Percentiles rank a stretch among this genome's conserved stretches.
phyloP scores from a whole-genome alignment of 768 basidiomycete genomes.

The Rhodotorula toruloides region DNA sequence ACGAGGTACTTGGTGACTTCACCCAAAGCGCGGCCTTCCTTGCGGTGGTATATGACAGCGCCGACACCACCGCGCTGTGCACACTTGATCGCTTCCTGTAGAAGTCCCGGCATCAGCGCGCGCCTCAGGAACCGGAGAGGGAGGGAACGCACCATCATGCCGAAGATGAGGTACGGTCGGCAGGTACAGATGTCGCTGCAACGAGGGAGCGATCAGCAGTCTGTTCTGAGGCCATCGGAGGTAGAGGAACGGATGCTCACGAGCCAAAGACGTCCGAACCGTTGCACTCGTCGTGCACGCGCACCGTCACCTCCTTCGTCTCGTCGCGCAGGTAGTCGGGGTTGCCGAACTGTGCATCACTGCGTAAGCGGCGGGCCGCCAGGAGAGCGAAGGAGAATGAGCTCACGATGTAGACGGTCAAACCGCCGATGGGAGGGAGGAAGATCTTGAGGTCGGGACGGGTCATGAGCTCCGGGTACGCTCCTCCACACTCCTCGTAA shows the following conservation, averaged over 20 bases:
- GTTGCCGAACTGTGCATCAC: conserved; percentile 63
- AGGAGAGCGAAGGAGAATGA: conserved; percentile 50
- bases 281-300: conserved; percentile 94
- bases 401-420: conserved; percentile 73
- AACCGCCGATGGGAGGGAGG: conserved; percentile 84
- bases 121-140: too few species aligned
- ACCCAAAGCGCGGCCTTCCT: conserved; percentile 86
- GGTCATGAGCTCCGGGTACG: conserved; percentile 82
- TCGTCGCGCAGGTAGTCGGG: conserved; percentile 70
- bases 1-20: conserved; percentile 52
- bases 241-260: not conserved
- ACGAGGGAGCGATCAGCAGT: not conserved
- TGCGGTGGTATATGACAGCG: conserved; percentile 71
- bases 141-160: too few species aligned
- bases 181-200: conserved; percentile 61
- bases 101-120: too few species aligned
- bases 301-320: conserved; percentile 72
- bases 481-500: conserved; percentile 89
- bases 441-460: conserved; percentile 83
- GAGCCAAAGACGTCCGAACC: conserved; percentile 95
- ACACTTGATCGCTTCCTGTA: conserved; percentile 82
- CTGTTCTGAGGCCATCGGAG: not conserved
- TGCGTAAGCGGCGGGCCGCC: too few species aligned
- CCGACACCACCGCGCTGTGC: conserved; percentile 84
- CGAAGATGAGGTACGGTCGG: conserved; percentile 84